phyloP scores from a whole-genome alignment of 129 eudicot species.

The Kitagawia praeruptora region DNA sequence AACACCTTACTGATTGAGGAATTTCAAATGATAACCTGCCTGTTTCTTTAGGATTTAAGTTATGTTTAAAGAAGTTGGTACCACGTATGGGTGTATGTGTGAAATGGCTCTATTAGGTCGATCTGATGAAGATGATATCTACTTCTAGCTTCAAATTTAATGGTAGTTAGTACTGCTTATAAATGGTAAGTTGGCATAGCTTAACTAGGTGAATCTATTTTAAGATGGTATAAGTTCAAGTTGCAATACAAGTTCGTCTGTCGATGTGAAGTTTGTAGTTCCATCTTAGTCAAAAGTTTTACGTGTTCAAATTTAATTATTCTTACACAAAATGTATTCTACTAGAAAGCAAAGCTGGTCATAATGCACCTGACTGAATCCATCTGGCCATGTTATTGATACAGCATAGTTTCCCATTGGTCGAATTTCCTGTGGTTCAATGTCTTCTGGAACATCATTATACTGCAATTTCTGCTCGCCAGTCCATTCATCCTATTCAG shows the following conservation, averaged over 20 bases:
- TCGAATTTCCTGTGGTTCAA: conserved; percentile 91
- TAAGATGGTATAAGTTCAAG: background rate
- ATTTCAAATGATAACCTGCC: too few relatives aligned
- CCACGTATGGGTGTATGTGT: too few relatives aligned
- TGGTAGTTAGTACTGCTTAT: too few relatives aligned
- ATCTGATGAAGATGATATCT: too few relatives aligned
- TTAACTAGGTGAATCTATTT: too few relatives aligned
- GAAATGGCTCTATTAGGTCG: too few relatives aligned
- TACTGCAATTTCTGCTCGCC: conserved; percentile 87
- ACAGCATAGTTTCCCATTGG: conserved; percentile 99
- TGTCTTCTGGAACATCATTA: conserved; percentile 78
- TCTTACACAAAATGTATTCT: background rate
- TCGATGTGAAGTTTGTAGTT: background rate
- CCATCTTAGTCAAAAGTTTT: too few relatives aligned
- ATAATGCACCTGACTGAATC: conserved; percentile 70
- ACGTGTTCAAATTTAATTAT: background rate
- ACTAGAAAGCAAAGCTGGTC: background rate
- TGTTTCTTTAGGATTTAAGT: too few relatives aligned
- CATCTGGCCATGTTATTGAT: conserved; percentile 97
- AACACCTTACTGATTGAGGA: too few relatives aligned
- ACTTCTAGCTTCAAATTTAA: too few relatives aligned
- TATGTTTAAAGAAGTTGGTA: too few relatives aligned
- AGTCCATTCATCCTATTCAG: conserved; percentile 78
- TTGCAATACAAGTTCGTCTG: background rate
- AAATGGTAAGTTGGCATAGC: too few relatives aligned